Percentiles rank a stretch among this genome's conserved stretches.
Evolutionary conservation across 768 basidiomycete genomes (phyloP).

Genomic region (Symmetrospora coprosmae): DNA sequence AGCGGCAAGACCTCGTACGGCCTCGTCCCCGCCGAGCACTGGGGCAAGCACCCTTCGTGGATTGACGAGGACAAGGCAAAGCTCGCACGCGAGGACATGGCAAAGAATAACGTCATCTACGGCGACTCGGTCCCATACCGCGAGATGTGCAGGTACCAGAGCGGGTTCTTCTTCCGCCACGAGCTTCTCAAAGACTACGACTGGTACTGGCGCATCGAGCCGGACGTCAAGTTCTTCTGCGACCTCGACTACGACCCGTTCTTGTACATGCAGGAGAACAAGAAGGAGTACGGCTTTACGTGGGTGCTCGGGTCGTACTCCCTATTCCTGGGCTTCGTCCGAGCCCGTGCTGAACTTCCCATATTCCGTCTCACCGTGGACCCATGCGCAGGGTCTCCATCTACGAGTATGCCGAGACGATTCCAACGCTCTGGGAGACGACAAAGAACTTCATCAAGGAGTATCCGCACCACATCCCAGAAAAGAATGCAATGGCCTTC

Average conservation of each 20-base stretch:
- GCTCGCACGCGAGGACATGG: constrained; percentile 49
- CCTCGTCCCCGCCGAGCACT: constrained; percentile 44
- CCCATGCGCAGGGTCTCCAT: constrained; percentile 59
- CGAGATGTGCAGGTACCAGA: constrained; percentile 71
- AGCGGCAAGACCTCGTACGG: constrained; percentile 28
- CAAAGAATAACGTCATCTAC: constrained; percentile 46
- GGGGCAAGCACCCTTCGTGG: constrained; percentile 58
- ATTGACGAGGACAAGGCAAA: constrained; percentile 59
- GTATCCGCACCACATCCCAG: constrained; percentile 50
- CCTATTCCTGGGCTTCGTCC: background rate
- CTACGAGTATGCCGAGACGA: constrained; percentile 63
- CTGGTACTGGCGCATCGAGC: constrained; percentile 89
- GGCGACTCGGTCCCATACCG: constrained; percentile 50
- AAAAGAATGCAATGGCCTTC: constrained; percentile 53
- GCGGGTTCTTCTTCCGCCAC: constrained; percentile 49
- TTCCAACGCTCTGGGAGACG: constrained; percentile 61
- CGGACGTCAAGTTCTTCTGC: constrained; percentile 65
- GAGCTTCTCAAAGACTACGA: constrained; percentile 34
- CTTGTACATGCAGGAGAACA: constrained; percentile 59
- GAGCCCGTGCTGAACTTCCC: no score
- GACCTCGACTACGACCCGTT: constrained; percentile 57
- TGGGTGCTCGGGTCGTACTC: background rate
- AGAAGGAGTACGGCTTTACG: constrained; percentile 62
- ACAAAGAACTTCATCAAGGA: constrained; percentile 57
- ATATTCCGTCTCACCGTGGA: constrained; percentile 22